phyloP scores from a whole-genome alignment of 2,329 filamentous ascomycete species.

The Thielaviopsis punctulata region DNA sequence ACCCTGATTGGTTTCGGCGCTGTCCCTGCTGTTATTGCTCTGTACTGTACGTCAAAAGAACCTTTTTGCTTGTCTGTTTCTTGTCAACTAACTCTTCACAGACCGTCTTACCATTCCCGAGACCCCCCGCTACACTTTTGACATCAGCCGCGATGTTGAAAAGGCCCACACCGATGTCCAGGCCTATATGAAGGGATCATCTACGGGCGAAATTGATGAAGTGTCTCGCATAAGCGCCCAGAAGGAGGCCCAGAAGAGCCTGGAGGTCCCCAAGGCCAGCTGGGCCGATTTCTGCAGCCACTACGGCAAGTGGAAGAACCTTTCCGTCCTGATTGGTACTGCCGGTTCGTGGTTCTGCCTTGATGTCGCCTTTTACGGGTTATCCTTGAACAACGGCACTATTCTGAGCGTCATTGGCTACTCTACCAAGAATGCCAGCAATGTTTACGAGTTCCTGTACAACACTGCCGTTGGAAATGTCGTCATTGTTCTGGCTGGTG shows the following conservation, averaged over 20 bases:
- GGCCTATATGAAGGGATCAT: conserved; percentile 53
- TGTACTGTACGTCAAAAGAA: conserved; percentile 40
- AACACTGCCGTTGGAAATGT: conserved; percentile 65
- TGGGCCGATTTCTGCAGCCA: conserved; percentile 55
- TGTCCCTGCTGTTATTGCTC: conserved; percentile 61
- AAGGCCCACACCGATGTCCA: conserved; percentile 56
- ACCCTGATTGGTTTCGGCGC: conserved; percentile 66
- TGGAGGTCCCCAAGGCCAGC: conserved; percentile 52
- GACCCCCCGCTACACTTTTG: conserved; percentile 76
- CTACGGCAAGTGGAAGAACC: conserved; percentile 55
- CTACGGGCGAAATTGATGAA: conserved; percentile 47
- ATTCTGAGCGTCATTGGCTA: conserved; percentile 59
- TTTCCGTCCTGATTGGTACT: conserved; percentile 35
- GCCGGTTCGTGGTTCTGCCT: conserved; percentile 59
- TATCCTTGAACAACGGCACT: conserved; percentile 59
- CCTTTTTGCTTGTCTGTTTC: background rate
- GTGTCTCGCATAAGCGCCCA: conserved; percentile 42
- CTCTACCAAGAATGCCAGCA: conserved; percentile 27
- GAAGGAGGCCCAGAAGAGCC: conserved; percentile 32
- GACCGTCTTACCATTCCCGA: conserved; percentile 66
- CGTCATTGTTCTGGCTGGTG: conserved; percentile 61
- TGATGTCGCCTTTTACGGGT: conserved; percentile 43
- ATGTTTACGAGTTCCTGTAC: conserved; percentile 52
- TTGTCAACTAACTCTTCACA: conserved; percentile 10
- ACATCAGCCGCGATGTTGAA: conserved; percentile 57